phyloP scores from a whole-genome alignment of 2,329 filamentous ascomycete genomes.

The Mycosphaerella sp. region DNA sequence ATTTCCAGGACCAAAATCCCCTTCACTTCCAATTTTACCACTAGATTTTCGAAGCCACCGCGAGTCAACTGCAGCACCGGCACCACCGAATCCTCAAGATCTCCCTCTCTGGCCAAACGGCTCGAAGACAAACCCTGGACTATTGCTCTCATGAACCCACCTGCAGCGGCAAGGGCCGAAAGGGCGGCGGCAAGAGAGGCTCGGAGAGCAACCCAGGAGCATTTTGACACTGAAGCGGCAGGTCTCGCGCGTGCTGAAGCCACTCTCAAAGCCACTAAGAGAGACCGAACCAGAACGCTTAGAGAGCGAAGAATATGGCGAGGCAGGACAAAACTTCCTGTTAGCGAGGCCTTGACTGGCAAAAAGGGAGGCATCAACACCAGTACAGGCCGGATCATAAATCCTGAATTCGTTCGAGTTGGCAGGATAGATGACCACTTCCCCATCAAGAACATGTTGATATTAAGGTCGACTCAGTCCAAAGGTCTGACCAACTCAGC shows the following conservation, averaged over 20 bases:
- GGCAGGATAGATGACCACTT: not conserved
- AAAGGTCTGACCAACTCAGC: not conserved
- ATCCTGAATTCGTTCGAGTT: not conserved
- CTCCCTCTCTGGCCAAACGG: not conserved
- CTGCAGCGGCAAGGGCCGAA: not conserved
- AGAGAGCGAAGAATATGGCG: not conserved
- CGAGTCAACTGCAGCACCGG: not conserved
- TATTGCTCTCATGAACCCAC: not conserved
- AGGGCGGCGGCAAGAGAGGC: not conserved
- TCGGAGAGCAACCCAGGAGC: not conserved
- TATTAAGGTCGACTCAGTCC: not conserved
- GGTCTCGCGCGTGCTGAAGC: not conserved
- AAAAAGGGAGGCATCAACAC: not conserved
- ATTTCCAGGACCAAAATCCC: no score
- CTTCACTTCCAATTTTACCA: no score
- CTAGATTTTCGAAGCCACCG: no score
- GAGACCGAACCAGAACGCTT: not conserved
- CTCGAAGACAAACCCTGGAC: not conserved
- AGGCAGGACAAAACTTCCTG: not conserved
- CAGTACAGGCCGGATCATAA: not conserved
- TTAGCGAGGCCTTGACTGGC: not conserved
- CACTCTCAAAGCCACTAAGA: not conserved
- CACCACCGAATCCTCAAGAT: not conserved
- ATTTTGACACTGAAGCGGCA: not conserved
- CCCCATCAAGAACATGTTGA: not conserved